Evolutionary conservation across 768 basidiomycete genomes (phyloP).

Genomic region (Paxillus involutus): DNA sequence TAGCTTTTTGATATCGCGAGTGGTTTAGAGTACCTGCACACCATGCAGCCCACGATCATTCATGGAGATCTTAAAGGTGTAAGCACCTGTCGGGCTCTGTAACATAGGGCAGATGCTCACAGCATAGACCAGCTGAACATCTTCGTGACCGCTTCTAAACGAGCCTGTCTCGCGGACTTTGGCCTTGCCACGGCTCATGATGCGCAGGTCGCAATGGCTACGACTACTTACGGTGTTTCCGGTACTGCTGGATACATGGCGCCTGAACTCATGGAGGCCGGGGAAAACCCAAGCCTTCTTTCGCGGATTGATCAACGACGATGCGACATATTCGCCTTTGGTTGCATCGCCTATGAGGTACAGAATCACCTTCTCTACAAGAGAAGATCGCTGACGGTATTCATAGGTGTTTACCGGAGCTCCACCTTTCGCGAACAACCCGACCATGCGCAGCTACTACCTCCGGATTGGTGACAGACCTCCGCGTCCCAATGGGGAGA

Average conservation of each 20-base stretch:
- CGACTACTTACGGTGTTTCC: conserved; percentile 10
- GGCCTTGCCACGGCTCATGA: conserved; percentile 25
- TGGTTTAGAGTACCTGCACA: conserved; percentile 40
- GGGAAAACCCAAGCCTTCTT: conserved; percentile 7
- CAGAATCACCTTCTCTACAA: too few species aligned
- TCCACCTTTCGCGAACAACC: conserved; percentile 25
- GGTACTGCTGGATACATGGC: conserved; percentile 29
- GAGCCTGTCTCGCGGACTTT: conserved; percentile 34
- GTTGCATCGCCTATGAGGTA: conserved; percentile 35
- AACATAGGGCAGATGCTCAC: neutral
- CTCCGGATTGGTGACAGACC: conserved; percentile 15
- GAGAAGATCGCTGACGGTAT: too few species aligned
- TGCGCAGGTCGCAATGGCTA: conserved; percentile 10
- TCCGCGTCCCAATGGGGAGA: conserved; percentile 15
- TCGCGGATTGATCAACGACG: conserved; percentile 24
- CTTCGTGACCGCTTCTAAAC: conserved; percentile 22
- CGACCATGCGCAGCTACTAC: conserved; percentile 14
- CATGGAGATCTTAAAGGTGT: conserved; percentile 48
- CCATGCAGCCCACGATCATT: conserved; percentile 36
- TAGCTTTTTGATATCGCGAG: conserved; percentile 39
- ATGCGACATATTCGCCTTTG: conserved; percentile 36
- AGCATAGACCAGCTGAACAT: conserved; percentile 24
- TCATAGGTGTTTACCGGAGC: too few species aligned
- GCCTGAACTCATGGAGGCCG: conserved; percentile 22
- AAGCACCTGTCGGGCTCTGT: conserved; percentile 5